Evolutionary conservation across 257 asterid species (phyloP), one percentile per base, ranked within the genome.

Genomic region (Parsonsia alboflavescens): DNA sequence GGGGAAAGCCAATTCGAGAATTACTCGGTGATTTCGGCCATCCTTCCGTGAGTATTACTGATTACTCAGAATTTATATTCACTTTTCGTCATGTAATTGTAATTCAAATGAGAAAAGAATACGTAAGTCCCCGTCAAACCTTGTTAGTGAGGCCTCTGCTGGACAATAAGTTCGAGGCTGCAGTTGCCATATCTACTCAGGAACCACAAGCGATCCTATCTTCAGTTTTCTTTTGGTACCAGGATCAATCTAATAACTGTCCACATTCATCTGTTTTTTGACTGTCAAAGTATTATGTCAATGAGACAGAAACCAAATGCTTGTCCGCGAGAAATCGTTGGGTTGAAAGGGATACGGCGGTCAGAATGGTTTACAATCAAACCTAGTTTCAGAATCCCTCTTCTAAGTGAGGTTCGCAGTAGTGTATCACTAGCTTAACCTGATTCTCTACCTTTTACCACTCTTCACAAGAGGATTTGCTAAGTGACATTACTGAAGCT

Each of bases 41-140:
- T 88, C 74, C 87, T 89, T 72, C 93, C 97, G 97, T 94, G 77
- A 90, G 97, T 89, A 75, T 41, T 24, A 5, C 44, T 21, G 21
- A 28, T 13, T 17, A 22, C 42, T 42, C 16, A 5, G 61, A 24
- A 19, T 17, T 69, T 46, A 59, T n/a, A 46, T 24, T 26, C 42
- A 36, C 10, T 28, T 5, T 50, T 48, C 7, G 33, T 24, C 48
- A 21, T 68, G 45, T 30, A 30, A 39, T 2, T 5, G 9, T 46
- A 48, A 69, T 24, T 68, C 59, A 28, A 50, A 13, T 16, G 56
- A 50, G 56, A 50, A 50, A 50, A 50, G 56, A 0, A 50, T 15
- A 50, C 17, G 17, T 16, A 5, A 33, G 39, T 33, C 39, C 3
- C 46, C 46, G 0, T 42, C 5, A 42, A 42, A 42, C 46, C 39